Base-by-base conservation (phyloP, 495 filamentous ascomycete genomes). In the Penicillium argentinense region DNA sequence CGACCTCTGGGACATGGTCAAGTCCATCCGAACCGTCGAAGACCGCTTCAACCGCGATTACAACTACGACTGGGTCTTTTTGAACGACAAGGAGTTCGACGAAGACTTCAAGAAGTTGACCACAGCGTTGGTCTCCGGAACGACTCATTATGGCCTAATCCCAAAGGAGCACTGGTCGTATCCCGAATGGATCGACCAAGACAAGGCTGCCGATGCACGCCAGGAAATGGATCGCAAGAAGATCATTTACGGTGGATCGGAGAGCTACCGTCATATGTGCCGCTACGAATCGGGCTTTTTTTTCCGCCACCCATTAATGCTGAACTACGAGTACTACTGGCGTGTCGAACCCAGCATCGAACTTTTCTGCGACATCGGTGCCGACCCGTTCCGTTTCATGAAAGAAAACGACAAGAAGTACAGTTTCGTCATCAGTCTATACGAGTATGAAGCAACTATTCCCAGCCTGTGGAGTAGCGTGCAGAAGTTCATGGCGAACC, bases 51-150 rank as follows among this genome's bases (percentile, higher is more conserved):
- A 98, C 69, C 80, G 83, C 54, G 85, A 90, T 39, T 97, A 86
- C 68, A 85, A 97, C 73, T 98, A 98, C 67, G 93, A 97, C 62
- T 98, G 93, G 93, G 95, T 98, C 21, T 98, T 98, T 74, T 68
- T 98, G 52, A 98, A 98, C 66, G 93, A 98, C 63, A 80, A 89
- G 62, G 86, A 89, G 1, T 98, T 98, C 57, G 87, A 96, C 56
- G 85, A 88, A 1, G 80, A 81, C 9, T 98, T 98, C 74, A 97
- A 89, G 69, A 91, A 87, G 59, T 79, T 98, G 45, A 98, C 93
- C 12, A 83, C 82, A 9, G 81, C 88, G 4, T 76, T 98, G 25
- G 85, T 90, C n/a, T 96, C 91, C 12, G 93, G 93, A 19, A 91
- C 78, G 45, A 88, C 93, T 13, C 79, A 87, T 64, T 98, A 96